Conservation (phyloP, 2,329 filamentous ascomycete species). For the Apiospora pterosperma region DNA sequence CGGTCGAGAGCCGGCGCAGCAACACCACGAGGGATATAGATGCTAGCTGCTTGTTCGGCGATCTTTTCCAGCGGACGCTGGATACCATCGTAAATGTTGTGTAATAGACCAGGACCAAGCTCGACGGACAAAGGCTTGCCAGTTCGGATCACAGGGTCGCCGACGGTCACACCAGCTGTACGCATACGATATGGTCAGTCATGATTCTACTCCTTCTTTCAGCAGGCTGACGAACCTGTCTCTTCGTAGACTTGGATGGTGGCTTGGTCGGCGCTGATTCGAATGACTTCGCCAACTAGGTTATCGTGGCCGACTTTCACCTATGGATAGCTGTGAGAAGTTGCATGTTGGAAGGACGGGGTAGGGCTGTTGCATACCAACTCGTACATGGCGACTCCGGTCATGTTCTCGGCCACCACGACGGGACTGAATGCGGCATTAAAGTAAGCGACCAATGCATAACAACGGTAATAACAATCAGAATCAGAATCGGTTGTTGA, state of each 20-base stretch:
- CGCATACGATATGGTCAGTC: conserved; percentile 16
- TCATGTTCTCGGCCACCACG: conserved; percentile 96
- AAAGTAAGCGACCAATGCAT: conserved; percentile 28
- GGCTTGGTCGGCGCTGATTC: conserved; percentile 91
- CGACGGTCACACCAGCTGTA: conserved; percentile 87
- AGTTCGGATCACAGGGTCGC: conserved; percentile 85
- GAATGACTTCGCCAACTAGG: conserved; percentile 95
- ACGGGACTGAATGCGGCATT: conserved; percentile 61
- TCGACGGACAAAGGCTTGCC: conserved; percentile 97
- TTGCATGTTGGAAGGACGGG: neutral
- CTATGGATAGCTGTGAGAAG: conserved; percentile 37
- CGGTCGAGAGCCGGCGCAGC: conserved; percentile 83
- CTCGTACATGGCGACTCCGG: conserved; percentile 99
- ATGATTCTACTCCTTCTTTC: conserved; percentile 9
- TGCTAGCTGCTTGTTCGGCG: conserved; percentile 72
- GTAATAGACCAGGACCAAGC: conserved; percentile 92
- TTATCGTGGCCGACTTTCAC: conserved; percentile 89
- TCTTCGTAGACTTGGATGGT: conserved; percentile 99
- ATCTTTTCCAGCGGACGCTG: conserved; percentile 91
- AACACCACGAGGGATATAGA: conserved; percentile 97
- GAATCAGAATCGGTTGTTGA: neutral
- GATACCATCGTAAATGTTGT: conserved; percentile 99
- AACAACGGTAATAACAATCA: conserved; percentile 3
- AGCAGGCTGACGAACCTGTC: conserved; percentile 63
- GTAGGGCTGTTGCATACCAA: conserved; percentile 56